Evolutionary conservation across 2,329 filamentous ascomycete genomes (phyloP), one percentile per base, ranked within the genome.

Genomic region (Botrytis squamosa): DNA sequence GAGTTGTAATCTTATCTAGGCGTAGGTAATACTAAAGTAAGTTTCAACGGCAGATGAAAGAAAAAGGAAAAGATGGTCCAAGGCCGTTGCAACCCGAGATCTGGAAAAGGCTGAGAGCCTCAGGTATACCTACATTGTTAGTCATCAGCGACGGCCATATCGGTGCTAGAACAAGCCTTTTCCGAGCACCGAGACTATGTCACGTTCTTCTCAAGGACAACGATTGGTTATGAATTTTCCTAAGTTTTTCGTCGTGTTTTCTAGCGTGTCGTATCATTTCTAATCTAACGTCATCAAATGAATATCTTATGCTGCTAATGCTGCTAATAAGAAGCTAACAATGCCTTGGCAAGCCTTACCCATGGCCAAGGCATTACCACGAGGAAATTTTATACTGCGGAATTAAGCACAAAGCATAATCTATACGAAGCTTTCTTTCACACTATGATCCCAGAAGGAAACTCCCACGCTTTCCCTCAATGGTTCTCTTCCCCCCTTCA

Each of bases 191-290:
- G 49, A 14, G 4, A n/a, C 29, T 8, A 22, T 38, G 63, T 65
- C n/a, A 38, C 18, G n/a, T 36, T 65, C 9, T 46, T 65, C 14
- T 36, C 4, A 33, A 44, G 22, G 25, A 4, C 14, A n/a, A 64
- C 20, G 25, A 64, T 44, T 64, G 62, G 40, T 14, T 29, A 12
- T 25, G 9, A 16, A 25, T n/a, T 14, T n/a, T 16, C 14, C 14
- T n/a, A n/a, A 36, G 36, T 22, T 52, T 67, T 67, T 52, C 64
- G 64, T 52, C 46, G 64, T 14, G 29, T 52, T 40, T 52, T 52
- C 64, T 67, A 52, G 64, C 44, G 44, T 12, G 64, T 63, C 60
- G 4, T 63, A 63, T 63, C 60, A 42, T 63, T 63, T 42, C 60
- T 63, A 18, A 63, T 29, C 38, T 42, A 29, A 63, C 25, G 38